Percentiles rank a stretch among this genome's conserved stretches.
Conservation (phyloP, 768 basidiomycete genomes). For the Lyophyllum semitale region DNA sequence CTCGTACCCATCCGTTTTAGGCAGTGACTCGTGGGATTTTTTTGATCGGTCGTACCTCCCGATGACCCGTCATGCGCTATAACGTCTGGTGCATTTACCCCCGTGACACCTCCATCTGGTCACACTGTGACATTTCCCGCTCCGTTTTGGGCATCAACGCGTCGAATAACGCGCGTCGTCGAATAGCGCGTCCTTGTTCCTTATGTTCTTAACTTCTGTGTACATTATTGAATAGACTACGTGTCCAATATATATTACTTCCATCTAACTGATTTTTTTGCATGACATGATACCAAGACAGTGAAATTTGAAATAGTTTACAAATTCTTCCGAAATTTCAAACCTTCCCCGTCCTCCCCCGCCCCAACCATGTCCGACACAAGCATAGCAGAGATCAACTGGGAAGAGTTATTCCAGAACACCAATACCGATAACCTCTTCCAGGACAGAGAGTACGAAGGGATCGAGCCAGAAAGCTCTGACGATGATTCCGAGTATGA, state of each 20-base stretch:
- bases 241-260: not conserved
- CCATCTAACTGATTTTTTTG: not conserved
- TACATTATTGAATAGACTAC: too few relatives aligned
- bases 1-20: not conserved
- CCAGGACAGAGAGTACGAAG: not conserved
- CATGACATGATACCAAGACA: not conserved
- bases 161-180: too few relatives aligned
- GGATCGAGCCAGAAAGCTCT: not conserved
- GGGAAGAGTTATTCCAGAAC: too few relatives aligned
- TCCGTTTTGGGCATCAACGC: not conserved
- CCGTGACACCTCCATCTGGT: not conserved
- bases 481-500: not conserved
- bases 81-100: slow-evolving; percentile 1
- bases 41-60: not conserved
- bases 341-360: too few relatives aligned
- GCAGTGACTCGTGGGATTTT: not conserved
- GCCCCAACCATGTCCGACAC: not conserved
- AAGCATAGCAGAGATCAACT: not conserved
- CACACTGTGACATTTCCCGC: not conserved
- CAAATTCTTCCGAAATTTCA: not conserved
- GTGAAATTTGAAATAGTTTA: not conserved
- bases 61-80: not conserved
- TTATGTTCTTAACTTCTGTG: too few relatives aligned
- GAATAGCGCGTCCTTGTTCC: too few relatives aligned
- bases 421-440: too few relatives aligned